These are phyloP conservation scores for Glaciozyma martinii DNA, from an alignment of 768 basidiomycete genomes.

Conservation along the genomic window DNA sequence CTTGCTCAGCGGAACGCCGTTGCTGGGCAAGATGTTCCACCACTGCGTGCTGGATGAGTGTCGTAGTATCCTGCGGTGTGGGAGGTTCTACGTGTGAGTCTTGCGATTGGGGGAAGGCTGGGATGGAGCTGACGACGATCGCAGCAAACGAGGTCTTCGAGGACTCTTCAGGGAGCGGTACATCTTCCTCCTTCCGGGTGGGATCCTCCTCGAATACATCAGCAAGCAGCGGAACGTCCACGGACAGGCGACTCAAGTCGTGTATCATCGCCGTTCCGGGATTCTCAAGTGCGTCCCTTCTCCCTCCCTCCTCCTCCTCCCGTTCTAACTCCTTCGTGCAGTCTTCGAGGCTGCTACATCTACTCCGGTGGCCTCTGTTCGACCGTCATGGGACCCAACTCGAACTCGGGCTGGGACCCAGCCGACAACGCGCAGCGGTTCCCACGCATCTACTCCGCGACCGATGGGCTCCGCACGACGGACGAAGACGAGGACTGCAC, in stretches of 20 bases:
- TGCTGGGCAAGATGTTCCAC: conserved; percentile 62
- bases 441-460: conserved; percentile 58
- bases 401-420: conserved; percentile 36
- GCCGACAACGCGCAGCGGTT: conserved; percentile 33
- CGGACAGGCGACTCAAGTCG: conserved; percentile 21
- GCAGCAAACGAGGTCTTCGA: conserved; percentile 52
- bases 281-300: neutral
- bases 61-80: conserved; percentile 60
- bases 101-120: too few relatives aligned
- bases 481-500: conserved; percentile 81
- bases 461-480: conserved; percentile 79
- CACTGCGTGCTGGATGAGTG: conserved; percentile 82
- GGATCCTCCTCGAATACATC: conserved; percentile 57
- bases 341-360: conserved; percentile 66
- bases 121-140: too few relatives aligned
- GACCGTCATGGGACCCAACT: conserved; percentile 54
- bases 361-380: conserved; percentile 63
- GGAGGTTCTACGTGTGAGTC: conserved; percentile 53
- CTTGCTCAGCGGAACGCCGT: conserved; percentile 44
- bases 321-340: conserved; percentile 46
- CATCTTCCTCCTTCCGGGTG: conserved; percentile 64
- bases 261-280: conserved; percentile 38
- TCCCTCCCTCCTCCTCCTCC: neutral
- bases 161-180: conserved; percentile 74
- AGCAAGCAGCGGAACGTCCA: neutral